Evolutionary conservation across 495 filamentous ascomycete species (phyloP), one percentile per base, ranked within the genome.

Genomic region (Parmelia sp.): DNA sequence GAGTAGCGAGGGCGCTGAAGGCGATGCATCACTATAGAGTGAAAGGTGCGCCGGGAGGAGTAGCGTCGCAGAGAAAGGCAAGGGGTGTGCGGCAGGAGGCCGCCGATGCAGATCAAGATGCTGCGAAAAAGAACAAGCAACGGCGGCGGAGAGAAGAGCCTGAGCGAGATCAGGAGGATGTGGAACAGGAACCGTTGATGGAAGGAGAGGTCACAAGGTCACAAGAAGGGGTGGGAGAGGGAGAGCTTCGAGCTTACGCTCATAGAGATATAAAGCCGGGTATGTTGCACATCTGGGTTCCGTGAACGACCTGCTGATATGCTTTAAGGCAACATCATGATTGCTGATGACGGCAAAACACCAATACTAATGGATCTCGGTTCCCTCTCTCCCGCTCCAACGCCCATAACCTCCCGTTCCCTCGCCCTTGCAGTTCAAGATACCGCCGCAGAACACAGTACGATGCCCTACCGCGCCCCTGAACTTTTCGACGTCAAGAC

Each of bases 341-440:
- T 82, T 76, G 81, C 80, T 73, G 79, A 83, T 64, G 75, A 77
- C 72, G 78, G 81, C 76, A 82, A 78, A 75, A 78, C 80, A 33
- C 95, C 94, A 12, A 92, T 98, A 66, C 80, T 98, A n/a, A 98
- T 98, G 95, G 94, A 98, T 74, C 86, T 98, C 27, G 94, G 94
- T 51, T 97, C 92, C 23, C 79, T 98, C 37, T 87, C 91, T 37
- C 90, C 89, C 4, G 90, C 90, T 0, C 95, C 94, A 0, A 90
- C 90, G 58, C 85, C 90, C n/a, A 94, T 98, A 66, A 96, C 94
- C 14, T 92, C 89, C 21, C 89, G 95, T 27, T 93, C 91, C 4
- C 82, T 96, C 12, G 94, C 94, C 25, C 82, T 98, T 65, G 89
- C 89, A 6, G 90, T 93, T 17, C 94, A 98, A 75, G 94, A 98